Base-by-base conservation (phyloP, 306 rosid genomes). In the Spatholobus suberectus region DNA sequence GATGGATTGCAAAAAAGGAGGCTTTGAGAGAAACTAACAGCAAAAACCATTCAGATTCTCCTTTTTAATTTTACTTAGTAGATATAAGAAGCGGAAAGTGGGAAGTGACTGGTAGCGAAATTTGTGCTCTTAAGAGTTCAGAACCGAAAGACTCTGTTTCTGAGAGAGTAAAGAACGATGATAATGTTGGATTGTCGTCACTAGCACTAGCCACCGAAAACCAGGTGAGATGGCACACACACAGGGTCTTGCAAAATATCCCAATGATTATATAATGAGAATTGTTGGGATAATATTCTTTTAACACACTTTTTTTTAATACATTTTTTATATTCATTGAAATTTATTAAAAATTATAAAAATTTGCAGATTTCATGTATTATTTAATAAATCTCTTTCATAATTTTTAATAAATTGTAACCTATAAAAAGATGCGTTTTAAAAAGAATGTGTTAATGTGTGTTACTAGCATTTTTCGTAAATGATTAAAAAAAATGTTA, bases 1-100 rank as follows among this genome's bases (percentile, higher is more conserved):
- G 80, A 78, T 49, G 88, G 70, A 40, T 67, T 85, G 65, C 72
- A 77, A 14, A 84, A 58, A 58, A 80, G 17, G 1, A 71, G 46
- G 76, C 29, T 70, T 32, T 72, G 90, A 77, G 75, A 41, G 38
- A 83, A 46, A 43, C 13, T 27, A 23, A 57, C 24, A 26, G 81
- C 85, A 54, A 80, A 76, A 74, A 76, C 90, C 94, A 88, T 90
- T 63, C 46, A 59, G 78, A 69, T 76, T 68, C 32, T 54, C 13
- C 66, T 29, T 61, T 76, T 76, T 26, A 3, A 34, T 26, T 75
- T 38, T 6, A 8, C 57, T 75, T 8, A n/a, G 24, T 27, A 38
- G 27, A 57, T 57, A 9, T 14, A 2, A 70, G 27, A 44, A 34
- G 23, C 46, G 23, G 7, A 41, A 34, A 9, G 2, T 38, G 21